These are phyloP conservation scores for Vitis rotundifolia DNA, from an alignment of 164 flowering plant species.

Conservation along the genomic window DNA sequence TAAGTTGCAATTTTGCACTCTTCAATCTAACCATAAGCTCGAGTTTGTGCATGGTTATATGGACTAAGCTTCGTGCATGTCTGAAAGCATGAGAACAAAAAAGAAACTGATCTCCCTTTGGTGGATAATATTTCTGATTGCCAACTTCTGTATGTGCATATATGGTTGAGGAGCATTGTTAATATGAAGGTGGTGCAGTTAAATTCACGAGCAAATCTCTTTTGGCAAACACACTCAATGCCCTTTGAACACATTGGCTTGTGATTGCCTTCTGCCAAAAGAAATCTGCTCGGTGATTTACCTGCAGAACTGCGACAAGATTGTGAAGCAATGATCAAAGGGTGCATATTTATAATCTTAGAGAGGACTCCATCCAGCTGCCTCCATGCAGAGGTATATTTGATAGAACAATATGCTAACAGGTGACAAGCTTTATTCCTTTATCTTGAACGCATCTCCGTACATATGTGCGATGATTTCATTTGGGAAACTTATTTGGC, in stretches of 20 bases:
- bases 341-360: background rate
- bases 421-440: background rate
- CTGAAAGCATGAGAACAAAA: no score
- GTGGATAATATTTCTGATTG: no score
- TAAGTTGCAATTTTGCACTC: no score
- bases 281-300: background rate
- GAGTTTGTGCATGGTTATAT: no score
- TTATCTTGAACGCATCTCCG: background rate
- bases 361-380: background rate
- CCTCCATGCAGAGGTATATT: background rate
- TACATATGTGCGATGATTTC: background rate
- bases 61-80: no score
- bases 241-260: no score
- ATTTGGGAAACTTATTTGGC: background rate
- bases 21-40: no score
- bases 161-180: no score
- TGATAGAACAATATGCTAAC: background rate
- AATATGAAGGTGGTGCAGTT: background rate
- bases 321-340: background rate
- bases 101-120: no score
- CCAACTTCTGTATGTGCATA: background rate
- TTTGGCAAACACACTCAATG: background rate
- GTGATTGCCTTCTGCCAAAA: background rate
- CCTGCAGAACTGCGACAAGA: background rate
- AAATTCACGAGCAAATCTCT: constrained; percentile 13